Conservation (phyloP, 2,329 filamentous ascomycete species). For the Ophiognomonia clavigignenti-juglandacearum region DNA sequence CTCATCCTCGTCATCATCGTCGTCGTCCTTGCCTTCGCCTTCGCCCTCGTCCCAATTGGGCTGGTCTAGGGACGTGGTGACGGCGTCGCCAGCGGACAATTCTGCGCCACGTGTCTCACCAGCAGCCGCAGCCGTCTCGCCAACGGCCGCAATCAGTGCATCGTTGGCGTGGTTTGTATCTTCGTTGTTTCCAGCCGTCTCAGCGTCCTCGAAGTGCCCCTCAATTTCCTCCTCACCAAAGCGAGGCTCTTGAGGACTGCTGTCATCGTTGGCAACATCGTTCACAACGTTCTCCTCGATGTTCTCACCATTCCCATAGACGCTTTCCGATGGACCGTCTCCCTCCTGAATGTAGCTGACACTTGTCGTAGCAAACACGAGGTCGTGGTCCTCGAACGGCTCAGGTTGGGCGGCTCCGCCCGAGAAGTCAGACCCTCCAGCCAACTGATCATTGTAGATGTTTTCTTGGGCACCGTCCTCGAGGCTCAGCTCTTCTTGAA, state of each 20-base stretch:
- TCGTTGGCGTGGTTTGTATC: conserved; percentile 13
- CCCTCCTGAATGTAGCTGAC: conserved; percentile 1
- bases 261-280: too few relatives aligned
- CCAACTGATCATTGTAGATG: conserved; percentile 29
- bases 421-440: neutral
- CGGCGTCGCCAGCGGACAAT: neutral
- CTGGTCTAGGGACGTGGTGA: conserved; percentile 2
- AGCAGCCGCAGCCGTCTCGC: neutral
- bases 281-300: too few relatives aligned
- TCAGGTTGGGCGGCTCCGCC: conserved; percentile 19
- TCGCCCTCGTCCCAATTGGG: conserved; percentile 13
- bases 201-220: conserved; percentile 14
- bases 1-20: conserved; percentile 5
- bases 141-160: conserved; percentile 9
- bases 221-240: too few relatives aligned
- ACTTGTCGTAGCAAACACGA: neutral
- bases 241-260: too few relatives aligned
- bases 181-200: neutral
- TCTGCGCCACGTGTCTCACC: neutral
- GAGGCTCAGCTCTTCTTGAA: conserved; percentile 2
- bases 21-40: conserved; percentile 7
- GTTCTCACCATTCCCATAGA: conserved; percentile 10
- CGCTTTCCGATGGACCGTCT: neutral
- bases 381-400: conserved; percentile 6
- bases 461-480: conserved; percentile 26